Base-by-base conservation (phyloP, 148 eudicot genomes). In the Camellia lanceoleosa region DNA sequence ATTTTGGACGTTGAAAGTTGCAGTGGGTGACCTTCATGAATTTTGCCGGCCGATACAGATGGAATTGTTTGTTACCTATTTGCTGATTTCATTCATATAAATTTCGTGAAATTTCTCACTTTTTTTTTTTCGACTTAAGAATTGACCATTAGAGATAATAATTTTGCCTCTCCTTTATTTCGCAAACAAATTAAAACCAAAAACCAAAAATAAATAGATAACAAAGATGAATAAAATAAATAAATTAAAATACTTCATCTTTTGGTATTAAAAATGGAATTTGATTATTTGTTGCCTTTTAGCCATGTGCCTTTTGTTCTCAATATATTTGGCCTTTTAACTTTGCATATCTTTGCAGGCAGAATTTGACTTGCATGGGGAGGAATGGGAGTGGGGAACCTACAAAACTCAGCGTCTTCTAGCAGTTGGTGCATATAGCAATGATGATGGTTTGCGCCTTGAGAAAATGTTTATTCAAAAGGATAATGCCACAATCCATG, bases 351-450 rank as follows among this genome's bases (percentile, higher is more conserved):
- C 51, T 83, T 79, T 82, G 62, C 87, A 97, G 99, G 99, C 98
- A 55, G 99, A 94, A 44, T 97, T 97, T 80, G 99, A 97, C 88
- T 91, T 97, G 81, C 95, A 88, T 80, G 99, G 99, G 69, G 99
- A 97, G 69, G 99, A 97, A 78, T 97, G 99, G 99, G 99, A 97
- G 81, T 97, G 99, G 99, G 99, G 99, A 79, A 82, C 91, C 55
- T 97, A 97, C 83, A 90, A 91, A 80, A 94, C 97, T 78, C 99
- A 94, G 87, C 98, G 91, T 73, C 95, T 97, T 84, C 89, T 91
- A 80, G 98, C 98, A 77, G 92, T 95, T 82, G 99, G 99, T 71
- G 92, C 94, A 76, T 97, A 97, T 89, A 97, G 93, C 90, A 91
- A 91, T 82, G 98, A 91, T 84, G 99, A 92, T 82, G 99, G 99